Base-by-base conservation (phyloP, 2,329 filamentous ascomycete species). In the Alternaria gaisen region DNA sequence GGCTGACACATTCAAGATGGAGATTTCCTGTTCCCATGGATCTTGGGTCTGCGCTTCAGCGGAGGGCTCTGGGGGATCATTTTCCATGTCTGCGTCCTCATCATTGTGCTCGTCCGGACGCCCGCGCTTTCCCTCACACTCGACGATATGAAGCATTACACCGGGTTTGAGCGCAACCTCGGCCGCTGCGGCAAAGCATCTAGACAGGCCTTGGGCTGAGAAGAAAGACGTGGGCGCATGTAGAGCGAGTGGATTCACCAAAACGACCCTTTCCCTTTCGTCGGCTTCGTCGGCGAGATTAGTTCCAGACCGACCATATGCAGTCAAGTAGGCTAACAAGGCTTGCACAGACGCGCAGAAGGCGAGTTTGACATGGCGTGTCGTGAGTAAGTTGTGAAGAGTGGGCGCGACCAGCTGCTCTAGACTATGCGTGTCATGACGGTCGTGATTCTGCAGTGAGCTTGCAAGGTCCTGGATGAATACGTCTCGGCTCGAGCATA, bases 271-370 rank as follows among this genome's bases (percentile, higher is more conserved):
- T 51, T 69, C 56, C 18, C 51, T 50, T 16, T 56, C 47, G 47
- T 56, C 53, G 48, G 52, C 54, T 20, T 63, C 60, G 22, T 36
- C 62, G 36, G 50, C 36, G 32, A 61, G 46, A 48, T 43, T 58
- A 46, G 63, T 48, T 32, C 36, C 62, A 52, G 60, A 42, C 22
- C 58, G 63, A 43, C 62, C 66, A 50, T 61, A 64, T 53, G 87
- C 83, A 42, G 90, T 83, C 18, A 97, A 83, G 71, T 90, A 92
- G 36, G 92, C 92, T 55, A 92, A 89, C 7, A 97, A 85, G 76
- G 91, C 89, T 22, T 91, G 88, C 55, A 95, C 85, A 3, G 90
- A 92, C 0, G 92, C 88, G 56, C 88, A 86, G 79, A 96, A 97
- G 36, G 87, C 81, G 9, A 94, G 78, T 56, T 86, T 87, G 64